Base-by-base conservation (phyloP, 1,284 basidiomycete genomes). In the Taiwanofungus camphoratus region DNA sequence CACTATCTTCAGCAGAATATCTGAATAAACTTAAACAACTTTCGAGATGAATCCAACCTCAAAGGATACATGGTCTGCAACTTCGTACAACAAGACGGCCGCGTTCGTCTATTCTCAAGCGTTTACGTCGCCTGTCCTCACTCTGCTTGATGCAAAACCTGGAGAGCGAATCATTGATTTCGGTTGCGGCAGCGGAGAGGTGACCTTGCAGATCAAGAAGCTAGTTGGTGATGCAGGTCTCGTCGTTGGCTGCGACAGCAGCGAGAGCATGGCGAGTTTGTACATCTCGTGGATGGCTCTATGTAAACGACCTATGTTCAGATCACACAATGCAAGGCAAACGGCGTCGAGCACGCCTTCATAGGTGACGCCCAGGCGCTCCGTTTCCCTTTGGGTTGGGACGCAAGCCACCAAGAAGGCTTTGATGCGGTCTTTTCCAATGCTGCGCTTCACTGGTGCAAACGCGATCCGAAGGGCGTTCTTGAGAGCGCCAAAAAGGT, bases 361-460 rank as follows among this genome's bases (percentile, higher is more conserved):
- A 63, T 76, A 4, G 66, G 68, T 4, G 81, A 84, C 46, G 65
- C 77, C 1, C 77, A 82, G 43, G 62, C 64, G 1, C 63, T 83
- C 3, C 45, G 49, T 4, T 63, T 69, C 9, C 65, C 34, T 26
- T 37, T 60, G 24, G 49, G 60, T 27, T 48, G 61, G 38, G 42
- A 46, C 11, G 22, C 36, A 1, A 27, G 41, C n/a, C 44, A 53
- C 15, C 41, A 48, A 4, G 52, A 53, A 26, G 49, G 49, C 39
- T 83, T 76, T 47, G 78, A 84, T 51, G 73, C 77, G 0, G 81
- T 86, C 1, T 91, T 92, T 64, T 82, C 82, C 34, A 89, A 85
- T 45, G 88, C 90, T 0, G 71, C 77, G 2, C 60, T 92, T 46
- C 90, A 93, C 56, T 92, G 90, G 90, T 92, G 88, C 62, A 89